phyloP scores from a whole-genome alignment of 2,329 filamentous ascomycete species.

The Phaeosphaeriaceae sp. region DNA sequence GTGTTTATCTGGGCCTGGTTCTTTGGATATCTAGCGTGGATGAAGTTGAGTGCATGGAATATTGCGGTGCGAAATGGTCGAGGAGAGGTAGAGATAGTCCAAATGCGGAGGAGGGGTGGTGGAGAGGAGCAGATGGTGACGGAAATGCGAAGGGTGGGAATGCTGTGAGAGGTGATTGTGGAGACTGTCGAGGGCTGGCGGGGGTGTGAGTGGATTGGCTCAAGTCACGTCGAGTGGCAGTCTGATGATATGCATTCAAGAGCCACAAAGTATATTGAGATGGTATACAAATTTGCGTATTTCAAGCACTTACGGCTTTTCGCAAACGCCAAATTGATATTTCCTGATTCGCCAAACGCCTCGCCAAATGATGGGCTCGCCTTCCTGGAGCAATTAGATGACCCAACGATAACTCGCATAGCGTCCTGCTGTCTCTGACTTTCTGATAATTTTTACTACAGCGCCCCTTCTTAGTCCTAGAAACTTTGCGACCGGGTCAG shows the following conservation, averaged over 20 bases:
- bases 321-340: conserved; percentile 3
- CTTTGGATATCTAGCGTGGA: conserved; percentile 12
- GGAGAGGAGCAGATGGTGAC: conserved; percentile 17
- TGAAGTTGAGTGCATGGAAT: conserved; percentile 4
- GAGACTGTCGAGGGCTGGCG: background rate
- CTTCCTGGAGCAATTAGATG: conserved; percentile 38
- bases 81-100: background rate
- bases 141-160: conserved; percentile 35
- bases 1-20: conserved; percentile 21
- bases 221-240: background rate
- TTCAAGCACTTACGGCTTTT: conserved; percentile 1
- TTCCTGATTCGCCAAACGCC: conserved; percentile 7
- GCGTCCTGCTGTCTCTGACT: conserved; percentile 90
- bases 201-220: no score
- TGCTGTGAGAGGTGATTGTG: conserved; percentile 17
- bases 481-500: conserved; percentile 92
- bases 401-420: conserved; percentile 92
- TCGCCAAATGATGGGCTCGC: conserved; percentile 1
- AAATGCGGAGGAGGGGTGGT: background rate
- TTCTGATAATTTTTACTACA: conserved; percentile 98
- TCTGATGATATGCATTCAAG: background rate
- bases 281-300: conserved; percentile 2
- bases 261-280: background rate
- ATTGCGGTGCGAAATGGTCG: background rate
- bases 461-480: conserved; percentile 87